phyloP scores from a whole-genome alignment of 768 basidiomycete genomes.

The Agaricus blazei region DNA sequence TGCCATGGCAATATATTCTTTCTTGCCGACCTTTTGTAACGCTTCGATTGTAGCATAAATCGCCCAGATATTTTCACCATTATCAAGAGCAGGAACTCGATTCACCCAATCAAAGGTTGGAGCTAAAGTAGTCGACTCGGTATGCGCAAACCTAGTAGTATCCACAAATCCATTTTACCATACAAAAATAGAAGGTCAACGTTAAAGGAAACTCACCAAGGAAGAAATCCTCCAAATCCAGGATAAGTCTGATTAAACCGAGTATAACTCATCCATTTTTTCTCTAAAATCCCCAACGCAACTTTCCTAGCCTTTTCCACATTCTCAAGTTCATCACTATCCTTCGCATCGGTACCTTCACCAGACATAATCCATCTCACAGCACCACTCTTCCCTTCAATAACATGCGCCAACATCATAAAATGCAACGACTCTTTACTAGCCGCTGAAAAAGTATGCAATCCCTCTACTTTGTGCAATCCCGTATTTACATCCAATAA shows the following conservation, averaged over 20 bases:
- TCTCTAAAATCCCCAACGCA: constrained; percentile 14
- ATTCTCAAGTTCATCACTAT: constrained; percentile 3
- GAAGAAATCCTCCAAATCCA: constrained; percentile 21
- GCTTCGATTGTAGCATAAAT: constrained; percentile 18
- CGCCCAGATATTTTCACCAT: constrained; percentile 20
- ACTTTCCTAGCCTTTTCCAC: constrained; percentile 14
- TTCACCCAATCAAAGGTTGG: constrained; percentile 21
- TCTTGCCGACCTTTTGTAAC: constrained; percentile 10
- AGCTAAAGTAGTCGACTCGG: constrained; percentile 13
- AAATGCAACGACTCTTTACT: constrained; percentile 21
- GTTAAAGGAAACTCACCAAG: constrained; percentile 13
- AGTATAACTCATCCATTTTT: constrained; percentile 16
- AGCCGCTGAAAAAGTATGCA: constrained; percentile 20
- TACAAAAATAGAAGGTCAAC: not conserved
- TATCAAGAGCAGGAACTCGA: constrained; percentile 20
- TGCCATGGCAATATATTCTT: constrained; percentile 12
- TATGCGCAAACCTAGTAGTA: constrained; percentile 14
- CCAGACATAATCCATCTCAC: constrained; percentile 18
- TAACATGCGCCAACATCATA: constrained; percentile 18
- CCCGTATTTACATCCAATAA: constrained; percentile 16
- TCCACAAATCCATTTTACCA: not conserved
- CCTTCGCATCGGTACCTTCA: not conserved
- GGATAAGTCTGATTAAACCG: constrained; percentile 19
- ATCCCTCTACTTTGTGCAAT: constrained; percentile 13
- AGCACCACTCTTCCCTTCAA: constrained; percentile 15